Conservation (phyloP, 108 stramenopile genomes). For the Nitzschia palea region DNA sequence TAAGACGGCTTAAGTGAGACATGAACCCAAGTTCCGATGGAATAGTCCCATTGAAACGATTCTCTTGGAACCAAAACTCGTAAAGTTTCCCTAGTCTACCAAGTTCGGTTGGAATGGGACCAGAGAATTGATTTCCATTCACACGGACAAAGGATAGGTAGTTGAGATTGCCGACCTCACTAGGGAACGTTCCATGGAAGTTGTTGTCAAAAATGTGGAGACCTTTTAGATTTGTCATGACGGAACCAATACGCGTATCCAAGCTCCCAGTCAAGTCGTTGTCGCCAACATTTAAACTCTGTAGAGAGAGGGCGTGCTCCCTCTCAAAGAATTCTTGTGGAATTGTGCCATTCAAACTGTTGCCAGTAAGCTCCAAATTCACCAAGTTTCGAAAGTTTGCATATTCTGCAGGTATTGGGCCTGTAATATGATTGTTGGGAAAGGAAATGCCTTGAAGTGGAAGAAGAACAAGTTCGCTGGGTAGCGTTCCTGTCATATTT, state of each 20-base stretch:
- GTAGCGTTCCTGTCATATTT: constrained; percentile 40
- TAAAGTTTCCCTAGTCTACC: constrained; percentile 3
- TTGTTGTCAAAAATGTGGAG: constrained; percentile 43
- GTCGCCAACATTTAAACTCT: constrained; percentile 21
- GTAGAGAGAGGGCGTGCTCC: background rate
- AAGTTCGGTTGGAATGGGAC: constrained; percentile 28
- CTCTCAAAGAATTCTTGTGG: constrained; percentile 22
- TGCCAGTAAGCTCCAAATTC: constrained; percentile 49
- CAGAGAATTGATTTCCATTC: constrained; percentile 11
- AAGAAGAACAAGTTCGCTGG: constrained; percentile 30
- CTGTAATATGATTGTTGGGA: constrained; percentile 29
- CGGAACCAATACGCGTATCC: constrained; percentile 47
- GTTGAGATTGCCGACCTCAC: constrained; percentile 29
- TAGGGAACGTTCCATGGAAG: constrained; percentile 28
- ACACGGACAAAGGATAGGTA: constrained; percentile 19
- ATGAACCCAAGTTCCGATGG: constrained; percentile 30
- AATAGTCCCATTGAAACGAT: constrained; percentile 31
- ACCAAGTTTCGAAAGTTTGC: constrained; percentile 29
- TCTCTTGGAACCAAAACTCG: constrained; percentile 22
- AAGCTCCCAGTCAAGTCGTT: constrained; percentile 45
- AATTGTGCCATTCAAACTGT: constrained; percentile 42
- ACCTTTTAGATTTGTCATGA: constrained; percentile 33
- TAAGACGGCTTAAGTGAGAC: constrained; percentile 13
- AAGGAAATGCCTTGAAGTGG: constrained; percentile 28
- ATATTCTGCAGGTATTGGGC: constrained; percentile 36